phyloP scores from a whole-genome alignment of 140 eudicot species.

The Erigeron philadelphicus region DNA sequence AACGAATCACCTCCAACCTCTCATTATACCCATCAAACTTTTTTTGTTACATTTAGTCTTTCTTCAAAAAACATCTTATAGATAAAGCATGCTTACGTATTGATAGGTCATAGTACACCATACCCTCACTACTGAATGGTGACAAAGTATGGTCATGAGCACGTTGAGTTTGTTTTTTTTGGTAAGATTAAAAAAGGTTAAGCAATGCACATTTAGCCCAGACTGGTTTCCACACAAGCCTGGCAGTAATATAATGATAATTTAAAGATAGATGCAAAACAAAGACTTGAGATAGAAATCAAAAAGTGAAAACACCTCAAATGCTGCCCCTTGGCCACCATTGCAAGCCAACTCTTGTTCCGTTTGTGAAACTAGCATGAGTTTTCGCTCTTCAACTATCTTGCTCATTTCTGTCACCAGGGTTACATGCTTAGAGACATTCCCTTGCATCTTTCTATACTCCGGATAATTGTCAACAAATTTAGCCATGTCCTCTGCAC shows the following conservation, averaged over 20 bases:
- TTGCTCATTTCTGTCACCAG: slow-evolving; percentile 98
- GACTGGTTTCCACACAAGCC: no score
- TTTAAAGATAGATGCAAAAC: neutral
- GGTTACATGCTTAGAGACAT: slow-evolving; percentile 96
- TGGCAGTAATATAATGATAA: neutral
- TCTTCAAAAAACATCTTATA: no score
- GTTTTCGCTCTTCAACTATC: slow-evolving; percentile 93
- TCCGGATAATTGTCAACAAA: slow-evolving; percentile 98
- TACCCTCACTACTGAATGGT: no score
- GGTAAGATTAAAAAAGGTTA: slow-evolving; percentile 4
- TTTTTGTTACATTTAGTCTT: no score
- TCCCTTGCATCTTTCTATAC: slow-evolving; percentile 90
- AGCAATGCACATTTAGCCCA: no score
- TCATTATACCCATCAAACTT: no score
- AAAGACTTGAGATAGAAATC: slow-evolving; percentile 8
- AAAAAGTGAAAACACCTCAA: slow-evolving; percentile 53
- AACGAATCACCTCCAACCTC: no score
- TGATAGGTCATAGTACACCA: no score
- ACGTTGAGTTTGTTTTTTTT: slow-evolving; percentile 1
- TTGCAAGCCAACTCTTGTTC: slow-evolving; percentile 98
- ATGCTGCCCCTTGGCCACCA: slow-evolving; percentile 99
- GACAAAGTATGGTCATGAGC: no score
- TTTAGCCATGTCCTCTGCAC: slow-evolving; percentile 96
- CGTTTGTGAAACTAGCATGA: slow-evolving; percentile 90
- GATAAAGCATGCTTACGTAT: no score